phyloP scores from a whole-genome alignment of 805 yeast species.

The Candida golubevii region DNA sequence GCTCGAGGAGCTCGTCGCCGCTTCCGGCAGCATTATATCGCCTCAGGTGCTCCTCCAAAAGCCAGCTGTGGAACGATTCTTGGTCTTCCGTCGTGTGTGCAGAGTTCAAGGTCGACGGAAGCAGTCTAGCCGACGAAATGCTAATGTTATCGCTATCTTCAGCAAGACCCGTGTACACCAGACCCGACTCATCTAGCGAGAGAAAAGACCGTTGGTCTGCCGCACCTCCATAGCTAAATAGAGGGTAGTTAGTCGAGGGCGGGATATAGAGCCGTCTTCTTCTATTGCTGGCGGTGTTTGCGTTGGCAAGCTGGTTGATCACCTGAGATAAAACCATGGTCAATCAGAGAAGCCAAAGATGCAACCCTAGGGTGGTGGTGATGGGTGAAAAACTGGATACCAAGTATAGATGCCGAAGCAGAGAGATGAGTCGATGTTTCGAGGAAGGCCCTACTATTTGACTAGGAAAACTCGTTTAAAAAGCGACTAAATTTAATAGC shows the following conservation, averaged over 20 bases:
- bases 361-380: too few relatives aligned
- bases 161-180: conserved; percentile 21
- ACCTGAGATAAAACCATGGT: conserved; percentile 38
- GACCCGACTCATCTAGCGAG: conserved; percentile 35
- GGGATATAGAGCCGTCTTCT: conserved; percentile 41
- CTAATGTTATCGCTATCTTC: conserved; percentile 37
- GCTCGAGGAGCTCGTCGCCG: conserved; percentile 11
- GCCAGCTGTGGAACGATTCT: conserved; percentile 41
- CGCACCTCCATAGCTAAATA: conserved; percentile 40
- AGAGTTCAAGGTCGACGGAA: conserved; percentile 38
- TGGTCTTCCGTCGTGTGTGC: conserved; percentile 34
- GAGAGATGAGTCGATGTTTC: too few relatives aligned
- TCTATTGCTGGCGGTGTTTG: conserved; percentile 31
- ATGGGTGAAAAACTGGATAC: too few relatives aligned
- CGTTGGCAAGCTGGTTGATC: conserved; percentile 40
- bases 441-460: too few relatives aligned
- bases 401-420: too few relatives aligned
- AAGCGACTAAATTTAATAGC: too few relatives aligned
- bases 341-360: too few relatives aligned
- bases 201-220: conserved; percentile 43
- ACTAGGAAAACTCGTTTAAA: too few relatives aligned
- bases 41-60: conserved; percentile 40
- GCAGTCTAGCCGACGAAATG: conserved; percentile 36
- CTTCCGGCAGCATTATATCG: conserved; percentile 24
- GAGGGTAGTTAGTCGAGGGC: conserved; percentile 40